Percentiles rank a stretch among this genome's conserved stretches.
phyloP scores from a whole-genome alignment of 208 protist species.

The Phytomonas sp. region DNA sequence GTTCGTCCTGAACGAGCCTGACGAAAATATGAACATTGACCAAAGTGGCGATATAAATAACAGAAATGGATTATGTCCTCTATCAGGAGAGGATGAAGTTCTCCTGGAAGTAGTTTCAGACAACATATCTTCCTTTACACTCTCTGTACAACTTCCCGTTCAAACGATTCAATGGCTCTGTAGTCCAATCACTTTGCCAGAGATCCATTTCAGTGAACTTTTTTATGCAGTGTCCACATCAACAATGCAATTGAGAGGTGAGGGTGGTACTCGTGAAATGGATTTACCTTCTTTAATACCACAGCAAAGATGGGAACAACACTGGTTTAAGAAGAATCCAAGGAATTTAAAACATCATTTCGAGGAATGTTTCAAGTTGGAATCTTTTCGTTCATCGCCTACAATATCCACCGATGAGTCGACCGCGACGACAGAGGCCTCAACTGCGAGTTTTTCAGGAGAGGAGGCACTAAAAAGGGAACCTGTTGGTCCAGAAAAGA shows the following conservation, averaged over 20 bases:
- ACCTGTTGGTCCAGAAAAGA: not conserved
- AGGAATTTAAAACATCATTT: conserved; percentile 5
- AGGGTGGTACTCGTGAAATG: not conserved
- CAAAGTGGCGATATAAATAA: not conserved
- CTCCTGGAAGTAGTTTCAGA: not conserved
- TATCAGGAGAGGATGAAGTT: not conserved
- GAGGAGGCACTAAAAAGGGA: not conserved
- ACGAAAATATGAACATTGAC: not conserved
- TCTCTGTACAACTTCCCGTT: not conserved
- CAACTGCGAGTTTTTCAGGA: not conserved
- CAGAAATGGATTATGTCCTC: not conserved
- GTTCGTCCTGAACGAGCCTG: not conserved
- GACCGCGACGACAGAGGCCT: not conserved
- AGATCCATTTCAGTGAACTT: not conserved
- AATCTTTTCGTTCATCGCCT: not conserved
- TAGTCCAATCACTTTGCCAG: not conserved
- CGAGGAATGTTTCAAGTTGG: not conserved
- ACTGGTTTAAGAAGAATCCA: conserved; percentile 3
- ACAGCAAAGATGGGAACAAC: not conserved
- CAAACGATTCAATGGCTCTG: not conserved
- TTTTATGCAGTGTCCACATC: not conserved
- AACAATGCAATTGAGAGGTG: not conserved
- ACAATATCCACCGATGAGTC: not conserved
- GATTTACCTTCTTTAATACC: not conserved
- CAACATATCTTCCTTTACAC: not conserved